Evolutionary conservation across 2,329 filamentous ascomycete genomes (phyloP).

Genomic region (Acarospora socialis): DNA sequence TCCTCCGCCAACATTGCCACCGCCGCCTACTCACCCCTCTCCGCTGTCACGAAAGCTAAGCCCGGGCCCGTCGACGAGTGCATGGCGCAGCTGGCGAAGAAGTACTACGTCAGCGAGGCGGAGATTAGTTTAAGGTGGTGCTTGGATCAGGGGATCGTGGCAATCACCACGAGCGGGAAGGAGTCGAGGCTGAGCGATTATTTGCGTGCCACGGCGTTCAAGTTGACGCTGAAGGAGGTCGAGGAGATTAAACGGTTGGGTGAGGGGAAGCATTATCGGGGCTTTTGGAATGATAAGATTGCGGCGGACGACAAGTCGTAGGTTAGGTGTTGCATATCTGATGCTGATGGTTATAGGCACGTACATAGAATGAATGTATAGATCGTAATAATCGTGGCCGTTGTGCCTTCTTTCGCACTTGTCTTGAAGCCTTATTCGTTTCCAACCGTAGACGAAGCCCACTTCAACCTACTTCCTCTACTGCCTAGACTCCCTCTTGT

Average conservation of each 20-base stretch:
- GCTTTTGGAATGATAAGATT: constrained; percentile 38
- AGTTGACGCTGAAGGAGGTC: constrained; percentile 44
- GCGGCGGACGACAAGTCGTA: no score
- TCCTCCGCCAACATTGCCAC: constrained; percentile 27
- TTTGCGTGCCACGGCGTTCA: constrained; percentile 40
- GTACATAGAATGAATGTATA: no score
- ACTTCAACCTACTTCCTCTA: no score
- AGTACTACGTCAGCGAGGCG: constrained; percentile 44
- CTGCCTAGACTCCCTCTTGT: no score
- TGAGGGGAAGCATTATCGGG: constrained; percentile 35
- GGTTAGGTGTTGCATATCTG: no score
- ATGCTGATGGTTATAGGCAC: no score
- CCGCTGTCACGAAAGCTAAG: constrained; percentile 39
- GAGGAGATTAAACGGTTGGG: constrained; percentile 37
- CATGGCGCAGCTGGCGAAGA: constrained; percentile 39
- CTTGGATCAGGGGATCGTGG: constrained; percentile 44
- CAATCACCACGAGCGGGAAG: constrained; percentile 47
- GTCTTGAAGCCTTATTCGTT: no score
- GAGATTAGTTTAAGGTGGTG: constrained; percentile 47
- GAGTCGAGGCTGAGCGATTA: constrained; percentile 46
- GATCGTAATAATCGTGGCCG: no score
- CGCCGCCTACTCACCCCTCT: constrained; percentile 28
- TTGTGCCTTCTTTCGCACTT: no score
- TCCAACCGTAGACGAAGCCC: no score
- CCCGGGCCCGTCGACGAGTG: constrained; percentile 41